phyloP scores from a whole-genome alignment of 2,329 filamentous ascomycete species.

The Fonsecaea multimorphosa region DNA sequence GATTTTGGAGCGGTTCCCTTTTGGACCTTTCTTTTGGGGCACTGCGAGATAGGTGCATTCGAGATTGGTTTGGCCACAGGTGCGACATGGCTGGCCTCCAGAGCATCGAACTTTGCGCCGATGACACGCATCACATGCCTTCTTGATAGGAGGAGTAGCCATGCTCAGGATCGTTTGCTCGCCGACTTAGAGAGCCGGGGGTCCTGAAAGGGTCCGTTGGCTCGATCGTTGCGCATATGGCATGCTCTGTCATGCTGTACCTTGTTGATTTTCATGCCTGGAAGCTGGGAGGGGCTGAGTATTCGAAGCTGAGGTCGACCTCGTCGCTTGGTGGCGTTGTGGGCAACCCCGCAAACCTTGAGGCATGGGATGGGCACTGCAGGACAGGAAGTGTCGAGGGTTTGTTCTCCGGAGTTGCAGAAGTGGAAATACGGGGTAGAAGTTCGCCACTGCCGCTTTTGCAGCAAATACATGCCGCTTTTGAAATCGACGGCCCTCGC shows the following conservation, averaged over 20 bases:
- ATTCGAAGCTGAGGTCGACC: background rate
- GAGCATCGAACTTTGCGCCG: slow-evolving; percentile 40
- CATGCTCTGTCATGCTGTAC: background rate
- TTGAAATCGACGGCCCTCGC: too few relatives aligned
- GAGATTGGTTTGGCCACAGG: slow-evolving; percentile 70
- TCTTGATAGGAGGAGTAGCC: slow-evolving; percentile 38
- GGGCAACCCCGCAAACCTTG: too few relatives aligned
- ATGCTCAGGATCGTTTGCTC: background rate
- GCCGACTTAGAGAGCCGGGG: background rate
- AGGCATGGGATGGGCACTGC: too few relatives aligned
- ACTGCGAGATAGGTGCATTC: slow-evolving; percentile 76
- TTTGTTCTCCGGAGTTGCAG: too few relatives aligned
- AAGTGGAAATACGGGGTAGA: too few relatives aligned
- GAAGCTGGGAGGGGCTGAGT: background rate
- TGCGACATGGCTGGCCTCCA: slow-evolving; percentile 65
- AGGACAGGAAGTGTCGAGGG: too few relatives aligned
- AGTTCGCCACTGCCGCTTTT: too few relatives aligned
- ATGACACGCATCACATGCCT: slow-evolving; percentile 43
- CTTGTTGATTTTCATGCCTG: background rate
- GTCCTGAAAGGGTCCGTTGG: background rate
- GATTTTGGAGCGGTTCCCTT: slow-evolving; percentile 75
- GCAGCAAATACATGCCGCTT: too few relatives aligned
- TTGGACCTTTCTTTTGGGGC: slow-evolving; percentile 77
- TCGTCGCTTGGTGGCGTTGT: background rate
- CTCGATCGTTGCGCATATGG: background rate